A percentile compares a stretch with the other conserved stretches of the same genome.
Evolutionary conservation across 306 rosid species (phyloP).

Genomic region (Begonia fuchsioides): DNA sequence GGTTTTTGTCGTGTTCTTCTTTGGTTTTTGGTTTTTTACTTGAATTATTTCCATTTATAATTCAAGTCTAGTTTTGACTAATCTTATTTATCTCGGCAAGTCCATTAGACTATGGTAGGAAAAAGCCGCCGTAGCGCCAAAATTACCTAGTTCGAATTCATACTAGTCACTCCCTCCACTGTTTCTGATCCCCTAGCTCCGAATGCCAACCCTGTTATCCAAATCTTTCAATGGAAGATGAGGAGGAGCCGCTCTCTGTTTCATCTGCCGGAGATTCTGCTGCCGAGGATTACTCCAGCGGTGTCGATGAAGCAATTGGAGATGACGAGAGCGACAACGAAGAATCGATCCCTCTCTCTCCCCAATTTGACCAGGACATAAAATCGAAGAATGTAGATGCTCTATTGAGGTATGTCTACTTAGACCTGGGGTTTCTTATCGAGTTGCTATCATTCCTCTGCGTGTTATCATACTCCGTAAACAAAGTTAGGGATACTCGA

Average conservation of each 20-base stretch:
- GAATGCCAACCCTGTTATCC: neutral
- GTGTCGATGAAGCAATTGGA: conserved; percentile 12
- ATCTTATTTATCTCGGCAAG: too few species aligned
- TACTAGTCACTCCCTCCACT: neutral
- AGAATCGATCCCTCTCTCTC: conserved; percentile 3
- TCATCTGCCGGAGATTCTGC: conserved; percentile 34
- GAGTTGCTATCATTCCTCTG: neutral
- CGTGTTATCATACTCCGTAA: neutral
- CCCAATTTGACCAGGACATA: conserved; percentile 24
- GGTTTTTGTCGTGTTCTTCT: too few species aligned
- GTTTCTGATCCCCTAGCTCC: neutral
- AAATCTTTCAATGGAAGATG: conserved; percentile 27
- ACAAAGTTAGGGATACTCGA: neutral
- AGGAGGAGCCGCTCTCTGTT: conserved; percentile 26
- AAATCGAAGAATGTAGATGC: conserved; percentile 85
- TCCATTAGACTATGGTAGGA: too few species aligned
- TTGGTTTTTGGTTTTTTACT: too few species aligned
- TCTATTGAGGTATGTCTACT: conserved; percentile 34
- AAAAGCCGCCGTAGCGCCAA: neutral
- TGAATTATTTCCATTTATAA: too few species aligned
- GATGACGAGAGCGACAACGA: conserved; percentile 10
- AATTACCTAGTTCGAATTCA: neutral
- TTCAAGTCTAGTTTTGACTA: too few species aligned
- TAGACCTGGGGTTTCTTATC: neutral
- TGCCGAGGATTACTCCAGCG: conserved; percentile 21